Evolutionary conservation across 768 basidiomycete genomes (phyloP), one percentile per base, ranked within the genome.

Genomic region (Tylopilus rubrobrunneus): DNA sequence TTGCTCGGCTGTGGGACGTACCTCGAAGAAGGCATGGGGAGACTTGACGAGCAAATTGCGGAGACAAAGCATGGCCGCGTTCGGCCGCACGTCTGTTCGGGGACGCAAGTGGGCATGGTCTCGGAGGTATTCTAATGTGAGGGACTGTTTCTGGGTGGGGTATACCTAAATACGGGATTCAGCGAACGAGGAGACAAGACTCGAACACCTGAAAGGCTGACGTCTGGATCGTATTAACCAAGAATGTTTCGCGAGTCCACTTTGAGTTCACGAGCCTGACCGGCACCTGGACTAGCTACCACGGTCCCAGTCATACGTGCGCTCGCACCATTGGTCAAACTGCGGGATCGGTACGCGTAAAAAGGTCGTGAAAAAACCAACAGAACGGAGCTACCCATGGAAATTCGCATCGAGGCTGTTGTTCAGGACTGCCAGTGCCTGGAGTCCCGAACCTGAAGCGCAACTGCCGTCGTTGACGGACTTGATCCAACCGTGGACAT

Each of bases 91-190:
- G 29, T 83, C 76, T 9, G 91, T 94, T 12, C 96, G 81, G 7
- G 88, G 79, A 10, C 97, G 85, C n/a, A 99, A 70, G 73, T 98
- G 94, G 5, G 84, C 82, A 63, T 95, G 78, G 54, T 94, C 89
- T 8, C 96, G 82, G 29, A 97, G 78, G 62, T 91, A 87, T 56
- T 93, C 87, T 2, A 79, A 70, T 2, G 89, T 83, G 11, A 92
- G 78, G 28, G 83, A 70, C 69, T 98, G 85, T 68, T 97, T 98
- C 70, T 95, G 95, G 48, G 96, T 92, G 0, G 93, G 93, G 69
- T 96, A 98, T 44, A 72, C 73, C 93, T 93, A 51, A 4, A 8
- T 39, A 50, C 39, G 25, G 43, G 29, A 4, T 15, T 68, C 45
- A 63, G 48, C 36, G 17, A 45, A 28, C 10, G 33, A 17, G 33